Conservation (phyloP, 2,329 filamentous ascomycete genomes). For the Gnomoniopsis sp. region DNA sequence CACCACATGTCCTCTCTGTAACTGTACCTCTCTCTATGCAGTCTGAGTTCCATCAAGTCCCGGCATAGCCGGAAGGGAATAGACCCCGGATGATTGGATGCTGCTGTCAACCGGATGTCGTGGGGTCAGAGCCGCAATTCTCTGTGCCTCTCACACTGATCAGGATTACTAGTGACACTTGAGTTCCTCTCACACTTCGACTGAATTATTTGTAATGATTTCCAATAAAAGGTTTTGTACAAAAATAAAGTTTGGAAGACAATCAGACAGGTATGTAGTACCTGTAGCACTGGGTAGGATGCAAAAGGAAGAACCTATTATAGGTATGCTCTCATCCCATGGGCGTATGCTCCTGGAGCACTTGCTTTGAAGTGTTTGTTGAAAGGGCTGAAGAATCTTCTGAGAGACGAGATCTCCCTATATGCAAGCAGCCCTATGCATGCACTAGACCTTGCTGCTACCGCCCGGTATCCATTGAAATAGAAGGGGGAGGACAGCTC, state of each 20-base stretch:
- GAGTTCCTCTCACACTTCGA: background rate
- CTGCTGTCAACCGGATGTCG: background rate
- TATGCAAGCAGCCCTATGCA: background rate
- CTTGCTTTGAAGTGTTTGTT: background rate
- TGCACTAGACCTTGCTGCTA: background rate
- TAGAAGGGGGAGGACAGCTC: background rate
- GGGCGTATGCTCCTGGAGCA: background rate
- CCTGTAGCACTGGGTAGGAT: background rate
- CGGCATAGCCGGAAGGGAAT: background rate
- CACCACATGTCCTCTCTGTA: background rate
- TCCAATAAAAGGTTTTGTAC: slow-evolving; percentile 2
- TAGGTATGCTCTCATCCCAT: background rate
- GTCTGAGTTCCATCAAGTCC: background rate
- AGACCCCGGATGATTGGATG: background rate
- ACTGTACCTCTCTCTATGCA: background rate
- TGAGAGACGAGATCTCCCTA: background rate
- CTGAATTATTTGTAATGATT: background rate
- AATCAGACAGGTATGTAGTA: background rate
- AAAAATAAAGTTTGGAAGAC: background rate
- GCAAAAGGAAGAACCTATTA: background rate
- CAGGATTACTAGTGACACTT: slow-evolving; percentile 5
- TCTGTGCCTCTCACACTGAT: background rate
- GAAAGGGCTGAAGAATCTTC: background rate
- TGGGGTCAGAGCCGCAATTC: slow-evolving; percentile 2
- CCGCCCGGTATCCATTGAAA: background rate